phyloP scores from a whole-genome alignment of 805 yeast genomes.

The Zygoascus biomembranicola region DNA sequence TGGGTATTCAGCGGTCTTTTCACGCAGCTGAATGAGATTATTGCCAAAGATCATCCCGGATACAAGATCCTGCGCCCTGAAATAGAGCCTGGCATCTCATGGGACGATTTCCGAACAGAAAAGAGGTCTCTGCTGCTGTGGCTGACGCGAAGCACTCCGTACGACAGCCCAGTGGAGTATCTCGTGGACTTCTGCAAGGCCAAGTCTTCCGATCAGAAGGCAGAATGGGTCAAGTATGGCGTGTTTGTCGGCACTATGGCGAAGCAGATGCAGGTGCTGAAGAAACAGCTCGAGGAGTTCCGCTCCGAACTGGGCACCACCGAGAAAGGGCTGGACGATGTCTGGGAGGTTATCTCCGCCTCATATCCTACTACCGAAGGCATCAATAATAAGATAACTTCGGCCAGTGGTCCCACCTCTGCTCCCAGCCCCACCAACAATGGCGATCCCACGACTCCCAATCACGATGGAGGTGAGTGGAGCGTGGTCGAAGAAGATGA shows the following conservation, averaged over 20 bases:
- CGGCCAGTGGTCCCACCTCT: not conserved
- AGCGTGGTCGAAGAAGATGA: constrained; percentile 14
- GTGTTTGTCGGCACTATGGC: constrained; percentile 4
- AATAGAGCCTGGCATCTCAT: constrained; percentile 18
- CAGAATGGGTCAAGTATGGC: constrained; percentile 2
- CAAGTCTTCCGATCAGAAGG: not conserved
- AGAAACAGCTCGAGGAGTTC: not conserved
- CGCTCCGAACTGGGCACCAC: not conserved
- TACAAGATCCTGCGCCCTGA: constrained; percentile 14
- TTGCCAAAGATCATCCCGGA: constrained; percentile 8
- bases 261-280: not conserved
- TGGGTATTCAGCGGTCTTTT: constrained; percentile 18
- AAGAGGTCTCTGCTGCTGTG: constrained; percentile 14
- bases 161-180: not conserved
- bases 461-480: constrained; percentile 14
- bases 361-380: constrained; percentile 1
- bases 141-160: constrained; percentile 6
- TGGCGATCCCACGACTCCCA: not conserved
- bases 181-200: not conserved
- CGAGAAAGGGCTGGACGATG: not conserved
- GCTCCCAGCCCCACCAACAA: not conserved
- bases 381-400: not conserved
- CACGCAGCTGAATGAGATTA: constrained; percentile 6
- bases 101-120: constrained; percentile 17
- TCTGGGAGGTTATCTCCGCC: not conserved